A percentile compares a stretch with the other conserved stretches of the same genome.
These are phyloP conservation scores for Pestalotiopsis sp. DNA, from an alignment of 2,329 filamentous ascomycete genomes.

Conservation along the genomic window DNA sequence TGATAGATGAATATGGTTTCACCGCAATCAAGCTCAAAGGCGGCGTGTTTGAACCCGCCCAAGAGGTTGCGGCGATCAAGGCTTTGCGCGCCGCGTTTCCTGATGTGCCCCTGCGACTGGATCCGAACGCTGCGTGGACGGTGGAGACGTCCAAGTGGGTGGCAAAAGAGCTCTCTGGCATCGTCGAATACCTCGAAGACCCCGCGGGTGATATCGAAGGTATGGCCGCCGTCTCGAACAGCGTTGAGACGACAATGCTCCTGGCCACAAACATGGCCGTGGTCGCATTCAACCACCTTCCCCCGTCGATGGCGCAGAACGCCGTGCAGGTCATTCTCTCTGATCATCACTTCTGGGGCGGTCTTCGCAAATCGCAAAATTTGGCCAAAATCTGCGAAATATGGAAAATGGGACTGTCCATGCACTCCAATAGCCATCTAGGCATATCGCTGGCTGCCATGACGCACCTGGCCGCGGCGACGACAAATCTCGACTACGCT, in stretches of 20 bases:
- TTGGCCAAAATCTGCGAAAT: slow-evolving; percentile 40
- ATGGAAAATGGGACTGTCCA: slow-evolving; percentile 43
- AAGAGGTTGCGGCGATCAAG: slow-evolving; percentile 43
- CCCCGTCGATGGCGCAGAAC: slow-evolving; percentile 38
- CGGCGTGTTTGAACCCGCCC: slow-evolving; percentile 41
- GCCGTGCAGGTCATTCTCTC: slow-evolving; percentile 44
- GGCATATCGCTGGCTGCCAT: slow-evolving; percentile 46
- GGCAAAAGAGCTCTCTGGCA: slow-evolving; percentile 37
- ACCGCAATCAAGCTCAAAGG: slow-evolving; percentile 46
- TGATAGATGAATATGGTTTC: slow-evolving; percentile 45
- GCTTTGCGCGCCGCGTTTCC: slow-evolving; percentile 40
- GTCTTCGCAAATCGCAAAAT: slow-evolving; percentile 41
- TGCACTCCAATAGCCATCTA: slow-evolving; percentile 44
- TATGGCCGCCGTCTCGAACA: slow-evolving; percentile 42
- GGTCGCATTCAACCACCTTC: slow-evolving; percentile 42
- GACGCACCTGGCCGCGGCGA: slow-evolving; percentile 45
- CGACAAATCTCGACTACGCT: slow-evolving; percentile 43
- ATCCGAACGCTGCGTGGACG: slow-evolving; percentile 42
- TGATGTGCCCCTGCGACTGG: slow-evolving; percentile 35
- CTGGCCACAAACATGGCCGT: slow-evolving; percentile 47
- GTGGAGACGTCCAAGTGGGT: slow-evolving; percentile 42
- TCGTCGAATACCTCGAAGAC: slow-evolving; percentile 43
- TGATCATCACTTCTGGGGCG: slow-evolving; percentile 47
- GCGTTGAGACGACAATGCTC: slow-evolving; percentile 41
- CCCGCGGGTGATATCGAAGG: slow-evolving; percentile 43